These are phyloP conservation scores for Pseudogymnoascus sp. DNA, from an alignment of 2,329 filamentous ascomycete genomes.

Conservation along the genomic window DNA sequence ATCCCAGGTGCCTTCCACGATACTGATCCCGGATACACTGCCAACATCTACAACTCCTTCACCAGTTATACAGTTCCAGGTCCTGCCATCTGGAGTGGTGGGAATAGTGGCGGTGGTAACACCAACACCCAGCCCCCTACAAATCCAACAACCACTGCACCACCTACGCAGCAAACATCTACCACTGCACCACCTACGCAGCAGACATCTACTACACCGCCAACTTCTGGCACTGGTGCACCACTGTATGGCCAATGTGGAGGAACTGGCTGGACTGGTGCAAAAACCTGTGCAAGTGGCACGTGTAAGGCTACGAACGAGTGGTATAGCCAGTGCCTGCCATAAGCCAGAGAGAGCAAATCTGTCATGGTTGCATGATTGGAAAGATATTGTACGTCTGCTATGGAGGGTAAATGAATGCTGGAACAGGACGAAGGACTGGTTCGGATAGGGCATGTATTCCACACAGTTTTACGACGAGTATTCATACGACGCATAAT, in stretches of 20 bases:
- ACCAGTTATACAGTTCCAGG: constrained; percentile 26
- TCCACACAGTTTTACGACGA: neutral
- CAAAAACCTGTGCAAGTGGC: constrained; percentile 17
- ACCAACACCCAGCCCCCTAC: constrained; percentile 5
- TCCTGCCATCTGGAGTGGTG: constrained; percentile 23
- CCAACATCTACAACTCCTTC: constrained; percentile 27
- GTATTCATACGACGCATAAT: no score
- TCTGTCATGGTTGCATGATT: neutral
- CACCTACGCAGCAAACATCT: neutral
- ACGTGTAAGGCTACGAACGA: constrained; percentile 16
- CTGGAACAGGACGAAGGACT: neutral
- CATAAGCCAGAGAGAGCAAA: neutral
- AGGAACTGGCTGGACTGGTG: constrained; percentile 18
- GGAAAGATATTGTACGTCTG: neutral
- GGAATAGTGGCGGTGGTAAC: constrained; percentile 14
- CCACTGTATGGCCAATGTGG: constrained; percentile 21
- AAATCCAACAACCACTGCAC: neutral
- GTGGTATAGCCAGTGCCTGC: constrained; percentile 18
- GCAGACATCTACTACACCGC: neutral
- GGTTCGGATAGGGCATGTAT: neutral
- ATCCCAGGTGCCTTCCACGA: constrained; percentile 25
- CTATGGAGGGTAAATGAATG: neutral
- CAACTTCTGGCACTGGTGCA: neutral
- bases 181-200: neutral
- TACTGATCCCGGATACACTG: constrained; percentile 16